phyloP scores from a whole-genome alignment of 768 basidiomycete species.

The Psilocybe azurescens region DNA sequence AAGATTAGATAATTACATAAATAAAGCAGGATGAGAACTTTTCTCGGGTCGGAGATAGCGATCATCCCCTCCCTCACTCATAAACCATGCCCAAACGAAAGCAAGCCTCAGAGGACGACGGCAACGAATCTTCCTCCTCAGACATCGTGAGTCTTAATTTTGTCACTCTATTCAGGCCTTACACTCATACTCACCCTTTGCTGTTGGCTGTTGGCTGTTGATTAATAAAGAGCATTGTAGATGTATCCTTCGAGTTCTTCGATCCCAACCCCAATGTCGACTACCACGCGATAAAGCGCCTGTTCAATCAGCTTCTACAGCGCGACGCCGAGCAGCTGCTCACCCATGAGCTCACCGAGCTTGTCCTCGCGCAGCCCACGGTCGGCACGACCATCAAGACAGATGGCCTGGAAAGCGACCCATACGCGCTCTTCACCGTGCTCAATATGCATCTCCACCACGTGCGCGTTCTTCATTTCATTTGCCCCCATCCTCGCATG shows the following conservation, averaged over 20 bases:
- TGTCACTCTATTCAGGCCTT: no score
- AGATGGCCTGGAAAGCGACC: conserved; percentile 89
- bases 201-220: no score
- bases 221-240: conserved; percentile 50
- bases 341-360: conserved; percentile 76
- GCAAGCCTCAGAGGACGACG: conserved; percentile 28
- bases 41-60: conserved; percentile 21
- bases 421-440: conserved; percentile 86
- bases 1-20: conserved; percentile 21
- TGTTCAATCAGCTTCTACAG: conserved; percentile 72
- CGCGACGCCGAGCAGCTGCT: conserved; percentile 76
- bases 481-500: background rate
- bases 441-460: conserved; percentile 77
- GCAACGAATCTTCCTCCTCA: conserved; percentile 29
- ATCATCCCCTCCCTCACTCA: conserved; percentile 21
- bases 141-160: conserved; percentile 31
- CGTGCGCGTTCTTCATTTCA: conserved; percentile 20
- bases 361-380: conserved; percentile 73
- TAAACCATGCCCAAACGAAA: conserved; percentile 36
- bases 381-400: conserved; percentile 94
- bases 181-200: background rate
- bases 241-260: conserved; percentile 95
- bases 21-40: conserved; percentile 11
- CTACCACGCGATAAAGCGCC: conserved; percentile 84
- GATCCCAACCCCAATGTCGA: conserved; percentile 82